Conservation (phyloP, 805 yeast genomes). For the Candida nonsorbophila region DNA sequence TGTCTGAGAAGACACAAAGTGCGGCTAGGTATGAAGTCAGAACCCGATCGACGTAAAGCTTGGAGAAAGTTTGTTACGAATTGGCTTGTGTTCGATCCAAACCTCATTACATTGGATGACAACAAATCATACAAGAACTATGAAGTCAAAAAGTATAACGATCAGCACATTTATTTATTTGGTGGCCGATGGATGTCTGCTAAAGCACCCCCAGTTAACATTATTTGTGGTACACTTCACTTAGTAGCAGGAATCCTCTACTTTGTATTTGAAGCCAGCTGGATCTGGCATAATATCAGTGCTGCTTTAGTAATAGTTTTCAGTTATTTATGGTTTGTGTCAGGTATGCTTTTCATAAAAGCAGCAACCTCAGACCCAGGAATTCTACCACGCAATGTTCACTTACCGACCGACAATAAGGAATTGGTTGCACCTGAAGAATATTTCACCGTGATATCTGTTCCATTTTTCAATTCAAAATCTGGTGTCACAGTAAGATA, state of each 20-base stretch:
- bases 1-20: background rate
- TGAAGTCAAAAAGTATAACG: slow-evolving; percentile 31
- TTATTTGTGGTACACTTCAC: slow-evolving; percentile 27
- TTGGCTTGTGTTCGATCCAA: slow-evolving; percentile 25
- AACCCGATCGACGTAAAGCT: background rate
- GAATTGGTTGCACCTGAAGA: slow-evolving; percentile 45
- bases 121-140: slow-evolving; percentile 22
- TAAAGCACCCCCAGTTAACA: slow-evolving; percentile 34
- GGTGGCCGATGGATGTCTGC: slow-evolving; percentile 61
- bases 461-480: slow-evolving; percentile 37
- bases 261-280: slow-evolving; percentile 38
- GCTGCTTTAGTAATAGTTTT: slow-evolving; percentile 55
- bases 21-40: background rate
- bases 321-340: slow-evolving; percentile 51
- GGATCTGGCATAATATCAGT: slow-evolving; percentile 53
- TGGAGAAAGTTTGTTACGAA: slow-evolving; percentile 16
- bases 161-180: slow-evolving; percentile 44
- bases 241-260: slow-evolving; percentile 50
- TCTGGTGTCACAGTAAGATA: slow-evolving; percentile 46
- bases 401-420: slow-evolving; percentile 28
- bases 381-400: slow-evolving; percentile 59
- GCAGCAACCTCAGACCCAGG: slow-evolving; percentile 71
- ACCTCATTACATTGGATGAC: slow-evolving; percentile 5
- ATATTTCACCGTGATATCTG: slow-evolving; percentile 43
- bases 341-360: slow-evolving; percentile 43